Evolutionary conservation across 1,284 basidiomycete species (phyloP).

Genomic region (Spongispora temasekensis): DNA sequence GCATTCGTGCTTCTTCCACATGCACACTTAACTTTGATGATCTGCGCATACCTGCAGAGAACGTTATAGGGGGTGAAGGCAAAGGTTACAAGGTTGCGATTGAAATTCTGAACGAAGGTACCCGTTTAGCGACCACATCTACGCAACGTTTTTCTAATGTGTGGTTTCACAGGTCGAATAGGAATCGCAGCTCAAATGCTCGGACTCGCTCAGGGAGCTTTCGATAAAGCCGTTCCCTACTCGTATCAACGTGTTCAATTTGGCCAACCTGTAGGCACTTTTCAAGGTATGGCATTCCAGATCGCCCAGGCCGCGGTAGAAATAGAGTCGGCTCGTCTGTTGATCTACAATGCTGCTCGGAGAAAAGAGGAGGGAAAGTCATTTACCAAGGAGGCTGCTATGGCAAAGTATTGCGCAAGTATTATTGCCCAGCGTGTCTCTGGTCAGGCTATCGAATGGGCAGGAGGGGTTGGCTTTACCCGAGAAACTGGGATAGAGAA

Average conservation of each 20-base stretch:
- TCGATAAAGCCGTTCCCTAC: conserved; percentile 90
- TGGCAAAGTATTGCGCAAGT: conserved; percentile 93
- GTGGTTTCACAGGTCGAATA: conserved; percentile 66
- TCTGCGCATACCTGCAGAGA: conserved; percentile 88
- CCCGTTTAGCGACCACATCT: not conserved
- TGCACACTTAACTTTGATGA: conserved; percentile 98
- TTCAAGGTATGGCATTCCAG: conserved; percentile 97
- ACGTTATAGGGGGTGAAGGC: conserved; percentile 92
- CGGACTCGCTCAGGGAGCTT: conserved; percentile 96
- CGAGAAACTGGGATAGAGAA: conserved; percentile 94
- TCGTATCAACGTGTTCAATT: conserved; percentile 95
- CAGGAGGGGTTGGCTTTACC: conserved; percentile 94
- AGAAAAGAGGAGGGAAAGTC: conserved; percentile 86
- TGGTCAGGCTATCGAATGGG: conserved; percentile 95
- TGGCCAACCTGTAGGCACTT: conserved; percentile 87
- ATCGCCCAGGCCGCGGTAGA: conserved; percentile 88
- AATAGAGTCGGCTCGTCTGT: conserved; percentile 88
- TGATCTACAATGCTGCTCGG: conserved; percentile 97
- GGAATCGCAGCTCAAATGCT: conserved; percentile 98
- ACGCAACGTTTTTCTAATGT: not conserved
- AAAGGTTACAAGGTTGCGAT: conserved; percentile 98
- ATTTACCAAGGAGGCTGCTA: conserved; percentile 94
- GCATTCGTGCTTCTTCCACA: conserved; percentile 96
- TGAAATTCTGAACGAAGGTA: conserved; percentile 94
- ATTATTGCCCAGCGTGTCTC: conserved; percentile 88